Evolutionary conservation across 805 yeast species (phyloP).

Genomic region (Lipomyces spencermartinsiae): DNA sequence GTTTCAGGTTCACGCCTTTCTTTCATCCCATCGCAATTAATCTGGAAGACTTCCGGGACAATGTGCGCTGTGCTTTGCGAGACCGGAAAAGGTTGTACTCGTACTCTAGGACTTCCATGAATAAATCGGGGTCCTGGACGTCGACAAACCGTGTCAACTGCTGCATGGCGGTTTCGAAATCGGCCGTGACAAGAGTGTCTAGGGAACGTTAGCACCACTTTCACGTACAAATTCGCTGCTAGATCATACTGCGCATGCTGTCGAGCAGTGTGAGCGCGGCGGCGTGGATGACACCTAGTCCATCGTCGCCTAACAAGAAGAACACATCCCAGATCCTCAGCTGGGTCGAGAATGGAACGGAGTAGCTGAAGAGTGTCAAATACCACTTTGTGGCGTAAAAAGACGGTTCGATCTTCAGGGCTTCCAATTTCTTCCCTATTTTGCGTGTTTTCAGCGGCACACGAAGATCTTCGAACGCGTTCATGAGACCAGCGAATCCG

Average conservation of each 20-base stretch:
- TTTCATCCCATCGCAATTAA: not conserved
- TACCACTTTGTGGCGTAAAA: conserved; percentile 40
- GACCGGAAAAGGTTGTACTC: conserved; percentile 17
- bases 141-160: conserved; percentile 17
- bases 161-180: conserved; percentile 31
- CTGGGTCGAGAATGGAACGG: conserved; percentile 36
- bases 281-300: conserved; percentile 28
- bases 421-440: conserved; percentile 17
- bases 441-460: conserved; percentile 9
- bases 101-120: conserved; percentile 27
- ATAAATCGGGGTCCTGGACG: conserved; percentile 27
- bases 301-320: conserved; percentile 29
- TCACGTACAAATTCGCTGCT: no score
- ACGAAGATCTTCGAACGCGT: conserved; percentile 28
- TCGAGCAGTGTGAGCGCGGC: conserved; percentile 34
- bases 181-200: conserved; percentile 13
- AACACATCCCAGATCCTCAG: conserved; percentile 39
- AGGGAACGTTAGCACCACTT: not conserved
- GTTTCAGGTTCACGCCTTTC: not conserved
- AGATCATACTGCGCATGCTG: conserved; percentile 12
- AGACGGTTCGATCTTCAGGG: conserved; percentile 31
- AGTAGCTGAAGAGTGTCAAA: conserved; percentile 35
- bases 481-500: conserved; percentile 33
- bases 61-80: not conserved
- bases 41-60: not conserved